Evolutionary conservation across 176 grass and related monocot species (phyloP).

Genomic region (Oryza meyeriana): DNA sequence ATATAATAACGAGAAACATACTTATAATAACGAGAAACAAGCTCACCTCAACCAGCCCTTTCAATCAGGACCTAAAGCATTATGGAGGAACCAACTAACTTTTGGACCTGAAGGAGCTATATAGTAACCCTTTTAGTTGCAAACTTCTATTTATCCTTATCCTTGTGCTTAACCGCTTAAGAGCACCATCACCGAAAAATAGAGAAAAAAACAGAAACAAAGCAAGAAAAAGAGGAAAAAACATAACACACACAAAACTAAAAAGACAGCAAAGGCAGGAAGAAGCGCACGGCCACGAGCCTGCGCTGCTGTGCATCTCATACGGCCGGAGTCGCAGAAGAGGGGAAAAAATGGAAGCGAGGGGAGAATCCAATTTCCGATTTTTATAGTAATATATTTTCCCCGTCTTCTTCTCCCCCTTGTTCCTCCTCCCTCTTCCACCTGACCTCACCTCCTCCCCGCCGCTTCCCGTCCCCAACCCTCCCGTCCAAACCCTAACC

Average conservation of each 20-base stretch:
- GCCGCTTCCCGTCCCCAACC: constrained; percentile 17
- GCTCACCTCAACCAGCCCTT: too few species aligned
- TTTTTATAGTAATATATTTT: constrained; percentile 11
- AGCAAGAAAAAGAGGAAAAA: neutral
- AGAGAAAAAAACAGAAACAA: neutral
- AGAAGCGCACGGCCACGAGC: constrained; percentile 6
- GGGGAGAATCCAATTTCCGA: constrained; percentile 4
- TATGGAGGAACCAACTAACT: neutral
- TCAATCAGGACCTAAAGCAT: too few species aligned
- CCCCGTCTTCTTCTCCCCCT: neutral
- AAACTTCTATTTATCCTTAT: constrained; percentile 1
- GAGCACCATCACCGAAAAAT: neutral
- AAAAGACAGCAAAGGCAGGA: neutral
- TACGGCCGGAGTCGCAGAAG: too few species aligned
- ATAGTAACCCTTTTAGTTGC: neutral
- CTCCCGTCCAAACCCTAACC: constrained; percentile 30
- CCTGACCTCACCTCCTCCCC: constrained; percentile 3
- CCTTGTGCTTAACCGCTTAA: neutral
- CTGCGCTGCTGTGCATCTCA: constrained; percentile 8
- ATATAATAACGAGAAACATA: too few species aligned
- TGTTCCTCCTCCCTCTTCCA: neutral
- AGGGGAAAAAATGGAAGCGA: neutral
- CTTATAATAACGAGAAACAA: too few species aligned
- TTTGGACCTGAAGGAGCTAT: neutral
- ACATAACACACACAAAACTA: too few species aligned